Conservation (phyloP, 2,329 filamentous ascomycete genomes). For the Colletotrichum salicis region DNA sequence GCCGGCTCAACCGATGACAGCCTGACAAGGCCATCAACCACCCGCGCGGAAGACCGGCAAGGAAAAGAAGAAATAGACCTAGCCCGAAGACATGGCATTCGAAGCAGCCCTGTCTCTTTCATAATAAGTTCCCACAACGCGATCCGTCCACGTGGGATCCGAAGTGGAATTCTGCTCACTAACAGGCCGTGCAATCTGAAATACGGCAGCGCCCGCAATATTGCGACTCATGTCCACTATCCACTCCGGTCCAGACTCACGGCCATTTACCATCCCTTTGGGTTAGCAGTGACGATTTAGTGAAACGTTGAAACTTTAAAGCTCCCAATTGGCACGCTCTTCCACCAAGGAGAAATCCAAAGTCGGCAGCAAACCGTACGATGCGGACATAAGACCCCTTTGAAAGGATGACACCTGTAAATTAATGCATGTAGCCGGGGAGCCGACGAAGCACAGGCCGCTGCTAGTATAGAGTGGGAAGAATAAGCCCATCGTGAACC, state of each 20-base stretch:
- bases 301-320: conserved; percentile 18
- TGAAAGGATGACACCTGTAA: not conserved
- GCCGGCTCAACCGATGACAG: conserved; percentile 5
- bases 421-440: conserved; percentile 11
- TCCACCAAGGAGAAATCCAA: conserved; percentile 21
- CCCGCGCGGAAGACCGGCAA: not conserved
- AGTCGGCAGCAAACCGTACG: conserved; percentile 5
- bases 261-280: not conserved
- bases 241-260: conserved; percentile 20
- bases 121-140: not conserved
- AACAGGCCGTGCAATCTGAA: not conserved
- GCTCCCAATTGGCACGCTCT: not conserved
- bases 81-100: conserved; percentile 1
- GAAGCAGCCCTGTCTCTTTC: not conserved
- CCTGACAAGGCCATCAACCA: not conserved
- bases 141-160: not conserved
- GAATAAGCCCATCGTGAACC: not conserved
- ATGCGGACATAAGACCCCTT: conserved; percentile 1
- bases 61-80: not conserved
- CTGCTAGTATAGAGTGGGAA: not conserved
- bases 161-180: not conserved
- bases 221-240: conserved; percentile 17
- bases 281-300: conserved; percentile 15
- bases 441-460: conserved; percentile 8
- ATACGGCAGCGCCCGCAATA: not conserved